Evolutionary conservation across 2,329 filamentous ascomycete genomes (phyloP).

Genomic region (Aspergillus puulaauensis): DNA sequence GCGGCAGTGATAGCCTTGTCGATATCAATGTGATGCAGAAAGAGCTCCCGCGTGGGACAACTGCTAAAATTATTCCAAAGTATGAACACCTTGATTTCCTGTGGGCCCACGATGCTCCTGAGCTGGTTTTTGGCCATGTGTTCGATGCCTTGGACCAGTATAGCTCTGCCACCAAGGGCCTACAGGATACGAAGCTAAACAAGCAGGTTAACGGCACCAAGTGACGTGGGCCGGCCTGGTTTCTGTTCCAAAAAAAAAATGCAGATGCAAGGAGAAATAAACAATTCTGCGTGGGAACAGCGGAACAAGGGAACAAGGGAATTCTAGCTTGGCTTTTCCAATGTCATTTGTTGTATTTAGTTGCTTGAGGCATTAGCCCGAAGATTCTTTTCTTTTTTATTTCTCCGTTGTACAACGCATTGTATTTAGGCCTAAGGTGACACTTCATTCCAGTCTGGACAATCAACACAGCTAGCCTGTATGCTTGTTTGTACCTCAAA

Average conservation of each 20-base stretch:
- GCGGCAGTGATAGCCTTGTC: slow-evolving; percentile 88
- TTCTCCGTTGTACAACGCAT: slow-evolving; percentile 7
- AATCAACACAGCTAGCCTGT: background rate
- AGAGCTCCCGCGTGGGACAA: slow-evolving; percentile 80
- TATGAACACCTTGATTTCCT: slow-evolving; percentile 98
- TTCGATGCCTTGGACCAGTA: slow-evolving; percentile 81
- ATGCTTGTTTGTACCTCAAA: background rate
- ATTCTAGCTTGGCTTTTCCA: background rate
- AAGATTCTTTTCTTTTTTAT: background rate
- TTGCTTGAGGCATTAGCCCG: background rate
- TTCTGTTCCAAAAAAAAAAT: background rate
- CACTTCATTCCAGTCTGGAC: background rate
- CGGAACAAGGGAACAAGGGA: background rate
- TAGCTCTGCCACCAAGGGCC: slow-evolving; percentile 11
- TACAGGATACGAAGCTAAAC: background rate
- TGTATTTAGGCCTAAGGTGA: background rate
- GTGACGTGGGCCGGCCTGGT: slow-evolving; percentile 7
- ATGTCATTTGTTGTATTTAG: slow-evolving; percentile 1
- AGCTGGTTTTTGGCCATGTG: slow-evolving; percentile 84
- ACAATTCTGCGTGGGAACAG: slow-evolving; percentile 1
- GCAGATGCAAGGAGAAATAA: slow-evolving; percentile 1
- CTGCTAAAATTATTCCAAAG: slow-evolving; percentile 82
- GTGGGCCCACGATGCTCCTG: slow-evolving; percentile 84
- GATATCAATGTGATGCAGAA: slow-evolving; percentile 91
- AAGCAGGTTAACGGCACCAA: slow-evolving; percentile 12